Base-by-base conservation (phyloP, 805 yeast genomes). In the Lachancea dasiensis region DNA sequence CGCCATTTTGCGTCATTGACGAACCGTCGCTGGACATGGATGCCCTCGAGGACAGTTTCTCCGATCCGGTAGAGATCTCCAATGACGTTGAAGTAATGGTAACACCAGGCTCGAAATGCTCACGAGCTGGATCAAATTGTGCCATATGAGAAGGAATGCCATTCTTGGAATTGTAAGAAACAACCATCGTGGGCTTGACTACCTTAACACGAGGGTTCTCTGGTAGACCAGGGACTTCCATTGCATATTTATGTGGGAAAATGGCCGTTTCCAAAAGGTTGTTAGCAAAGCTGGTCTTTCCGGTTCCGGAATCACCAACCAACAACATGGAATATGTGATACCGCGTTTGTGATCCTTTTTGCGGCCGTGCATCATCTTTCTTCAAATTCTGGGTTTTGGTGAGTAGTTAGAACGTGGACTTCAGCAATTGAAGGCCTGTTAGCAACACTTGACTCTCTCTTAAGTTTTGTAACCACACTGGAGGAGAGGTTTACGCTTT, bases 251-350 rank as follows among this genome's bases (percentile, higher is more conserved):
- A 49, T 80, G 85, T 13, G 78, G 72, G 44, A 82, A 56, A 26
- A 82, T 68, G 40, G 71, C 73, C 27, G 77, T 75, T 54, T 78
- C 83, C 43, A 83, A 58, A 35, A 83, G 56, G 30, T 83, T 71
- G 52, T 83, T 83, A 44, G 82, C 67, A 52, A 83, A 83, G 0
- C 90, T 77, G 15, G 89, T 75, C 54, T 82, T 83, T 8, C 94
- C 94, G 0, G 85, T 73, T 13, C 90, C 90, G 44, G 78, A 71
- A 32, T 75, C 74, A 14, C 94, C 94, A 17, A 79, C 76, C 13
- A 81, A 71, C 77, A 83, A 70, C 50, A 83, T 65, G 27, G 87
- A 77, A 64, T 82, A 82, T 46, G 81, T 77, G 52, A 81, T 70
- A 26, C 86, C 87, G 51, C 83, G 78, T 52, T 75, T 79, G 46